phyloP scores from a whole-genome alignment of 768 basidiomycete species.

The Gymnopilus junonius region DNA sequence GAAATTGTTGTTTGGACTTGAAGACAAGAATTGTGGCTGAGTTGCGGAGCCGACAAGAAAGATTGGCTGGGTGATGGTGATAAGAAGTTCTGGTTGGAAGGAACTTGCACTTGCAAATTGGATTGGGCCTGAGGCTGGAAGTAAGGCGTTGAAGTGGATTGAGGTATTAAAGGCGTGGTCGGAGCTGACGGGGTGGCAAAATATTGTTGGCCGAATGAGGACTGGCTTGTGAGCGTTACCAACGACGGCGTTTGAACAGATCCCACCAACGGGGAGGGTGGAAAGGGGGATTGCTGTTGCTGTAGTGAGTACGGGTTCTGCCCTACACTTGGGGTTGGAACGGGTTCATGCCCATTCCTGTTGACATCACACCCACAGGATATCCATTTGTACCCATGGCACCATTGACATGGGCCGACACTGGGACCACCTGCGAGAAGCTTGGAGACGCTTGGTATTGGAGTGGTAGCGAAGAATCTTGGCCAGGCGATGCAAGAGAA shows the following conservation, averaged over 20 bases:
- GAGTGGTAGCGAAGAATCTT: conserved; percentile 58
- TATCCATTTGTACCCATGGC: conserved; percentile 20
- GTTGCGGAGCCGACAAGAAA: conserved; percentile 29
- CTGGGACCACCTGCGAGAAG: conserved; percentile 8
- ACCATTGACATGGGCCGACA: conserved; percentile 9
- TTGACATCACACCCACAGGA: conserved; percentile 22
- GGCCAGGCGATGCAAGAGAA: conserved; percentile 43
- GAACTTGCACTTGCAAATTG: conserved; percentile 26
- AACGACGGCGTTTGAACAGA: conserved; percentile 19
- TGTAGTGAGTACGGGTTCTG: conserved; percentile 33
- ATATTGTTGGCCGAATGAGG: conserved; percentile 5
- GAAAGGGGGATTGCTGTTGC: conserved; percentile 20
- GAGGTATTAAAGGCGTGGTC: conserved; percentile 18
- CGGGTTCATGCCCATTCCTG: conserved; percentile 29
- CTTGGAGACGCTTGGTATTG: conserved; percentile 36
- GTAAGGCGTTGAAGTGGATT: conserved; percentile 15
- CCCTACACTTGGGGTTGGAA: conserved; percentile 29
- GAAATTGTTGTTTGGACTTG: conserved; percentile 40
- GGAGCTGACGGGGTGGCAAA: conserved; percentile 7
- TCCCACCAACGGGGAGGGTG: conserved; percentile 5
- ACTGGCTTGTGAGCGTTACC: conserved; percentile 17
- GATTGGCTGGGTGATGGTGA: conserved; percentile 31
- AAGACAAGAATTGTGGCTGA: conserved; percentile 35
- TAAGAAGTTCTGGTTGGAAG: conserved; percentile 22
- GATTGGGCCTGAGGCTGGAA: conserved; percentile 24